Conservation (phyloP, 371 early-diverging fungal genomes). For the Circinella minor region DNA sequence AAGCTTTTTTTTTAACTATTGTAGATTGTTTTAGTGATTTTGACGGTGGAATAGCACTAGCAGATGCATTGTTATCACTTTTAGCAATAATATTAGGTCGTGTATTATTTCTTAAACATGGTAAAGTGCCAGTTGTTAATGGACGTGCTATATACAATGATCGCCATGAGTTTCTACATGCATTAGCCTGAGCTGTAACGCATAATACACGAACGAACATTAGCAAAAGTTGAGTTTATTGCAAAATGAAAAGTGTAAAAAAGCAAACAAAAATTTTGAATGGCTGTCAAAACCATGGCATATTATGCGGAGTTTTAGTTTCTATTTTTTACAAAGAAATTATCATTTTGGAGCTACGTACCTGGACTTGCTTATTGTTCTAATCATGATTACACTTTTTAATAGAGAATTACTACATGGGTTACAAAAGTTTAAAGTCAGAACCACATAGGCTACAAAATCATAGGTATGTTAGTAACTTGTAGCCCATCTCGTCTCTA, state of each 20-base stretch:
- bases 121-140: background rate
- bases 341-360: no score
- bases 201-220: constrained; percentile 6
- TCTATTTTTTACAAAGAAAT: no score
- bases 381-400: no score
- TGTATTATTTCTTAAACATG: background rate
- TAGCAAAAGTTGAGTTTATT: no score
- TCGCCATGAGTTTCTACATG: background rate
- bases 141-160: background rate
- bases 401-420: no score
- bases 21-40: background rate
- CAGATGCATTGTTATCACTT: background rate
- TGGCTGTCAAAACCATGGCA: no score
- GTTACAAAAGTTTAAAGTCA: no score
- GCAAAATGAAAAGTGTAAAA: background rate
- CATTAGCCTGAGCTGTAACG: background rate
- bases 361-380: no score
- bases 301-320: no score
- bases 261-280: background rate
- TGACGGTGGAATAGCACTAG: background rate
- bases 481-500: no score
- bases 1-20: background rate
- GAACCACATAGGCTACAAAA: no score
- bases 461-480: no score
- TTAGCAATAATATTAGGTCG: background rate